Evolutionary conservation across 2,329 filamentous ascomycete species (phyloP), one percentile per base, ranked within the genome.

Genomic region (Ophiostoma ips): DNA sequence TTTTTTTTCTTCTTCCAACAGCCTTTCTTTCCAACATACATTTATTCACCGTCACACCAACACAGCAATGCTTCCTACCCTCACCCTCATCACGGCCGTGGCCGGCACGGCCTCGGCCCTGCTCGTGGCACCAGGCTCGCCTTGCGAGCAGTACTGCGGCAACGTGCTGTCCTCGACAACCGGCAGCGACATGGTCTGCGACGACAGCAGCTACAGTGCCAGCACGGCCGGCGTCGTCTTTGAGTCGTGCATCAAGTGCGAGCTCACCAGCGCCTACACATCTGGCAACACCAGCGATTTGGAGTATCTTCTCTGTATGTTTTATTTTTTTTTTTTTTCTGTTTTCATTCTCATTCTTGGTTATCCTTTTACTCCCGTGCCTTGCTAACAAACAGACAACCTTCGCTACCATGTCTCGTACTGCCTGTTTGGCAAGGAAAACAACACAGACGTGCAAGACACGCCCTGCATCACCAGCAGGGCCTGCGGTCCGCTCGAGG

Each of bases 91-190:
- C 46, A 49, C 53, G n/a, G 51, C 51, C 35, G 30, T 55, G n/a
- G 53, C 53, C 19, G 49, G 51, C 41, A 54, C 50, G 21, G 59
- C 58, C 9, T 52, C 48, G 19, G 62, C 61, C 37, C 55, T 78
- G 21, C 60, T 73, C 31, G 71, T 73, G 40, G 62, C 71, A 0
- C 56, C 65, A 0, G 63, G 63, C 33, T 79, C 76, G 19, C 68
- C 71, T 15, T 79, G 76, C 61, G 61, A 63, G 34, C 61, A 63
- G 24, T 62, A 66, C 33, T 79, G 76, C 60, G 76, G 76, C 59
- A 79, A 79, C 51, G 68, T 72, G 5, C 65, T 74, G 35, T 62
- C 65, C 12, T 56, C 63, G 5, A 77, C 73, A 0, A 63, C 69
- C 61, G n/a, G 54, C 66, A 1, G 61, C 64, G 74, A 79, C n/a